Evolutionary conservation across 2,329 filamentous ascomycete genomes (phyloP).

Genomic region (Botrytis sinoallii): DNA sequence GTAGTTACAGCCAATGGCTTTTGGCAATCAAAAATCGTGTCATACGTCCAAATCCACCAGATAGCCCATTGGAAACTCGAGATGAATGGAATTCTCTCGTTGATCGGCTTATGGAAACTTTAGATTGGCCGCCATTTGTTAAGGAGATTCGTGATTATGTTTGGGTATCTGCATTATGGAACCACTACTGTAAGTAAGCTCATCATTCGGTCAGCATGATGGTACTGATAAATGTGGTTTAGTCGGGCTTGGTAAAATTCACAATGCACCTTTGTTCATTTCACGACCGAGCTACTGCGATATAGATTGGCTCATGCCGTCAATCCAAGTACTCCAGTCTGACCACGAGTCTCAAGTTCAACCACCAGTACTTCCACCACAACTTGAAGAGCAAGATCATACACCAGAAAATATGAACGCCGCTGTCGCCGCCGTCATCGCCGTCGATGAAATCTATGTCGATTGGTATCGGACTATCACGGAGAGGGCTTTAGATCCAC

Average conservation of each 20-base stretch:
- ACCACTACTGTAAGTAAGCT: not conserved
- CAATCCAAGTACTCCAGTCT: rapidly evolving
- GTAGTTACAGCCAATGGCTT: not conserved
- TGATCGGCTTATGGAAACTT: not conserved
- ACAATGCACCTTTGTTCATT: too few relatives aligned
- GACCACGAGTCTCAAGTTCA: not conserved
- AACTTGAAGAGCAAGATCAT: not conserved
- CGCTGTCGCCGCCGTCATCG: too few relatives aligned
- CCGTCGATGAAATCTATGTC: too few relatives aligned
- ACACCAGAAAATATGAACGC: not conserved
- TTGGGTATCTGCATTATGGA: not conserved
- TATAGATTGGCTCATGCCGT: not conserved
- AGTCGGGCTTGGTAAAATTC: too few relatives aligned
- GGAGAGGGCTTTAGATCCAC: too few relatives aligned
- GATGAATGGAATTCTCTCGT: not conserved
- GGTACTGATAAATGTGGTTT: too few relatives aligned
- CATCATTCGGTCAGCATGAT: too few relatives aligned
- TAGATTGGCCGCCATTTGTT: too few relatives aligned
- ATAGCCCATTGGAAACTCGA: not conserved
- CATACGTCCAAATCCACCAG: not conserved
- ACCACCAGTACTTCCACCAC: not conserved
- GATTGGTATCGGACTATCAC: too few relatives aligned
- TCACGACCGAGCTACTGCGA: too few relatives aligned
- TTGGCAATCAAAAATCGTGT: not conserved
- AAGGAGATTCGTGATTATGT: not conserved